Conservation (phyloP, 768 basidiomycete species). For the Boletus pseudopeckii region DNA sequence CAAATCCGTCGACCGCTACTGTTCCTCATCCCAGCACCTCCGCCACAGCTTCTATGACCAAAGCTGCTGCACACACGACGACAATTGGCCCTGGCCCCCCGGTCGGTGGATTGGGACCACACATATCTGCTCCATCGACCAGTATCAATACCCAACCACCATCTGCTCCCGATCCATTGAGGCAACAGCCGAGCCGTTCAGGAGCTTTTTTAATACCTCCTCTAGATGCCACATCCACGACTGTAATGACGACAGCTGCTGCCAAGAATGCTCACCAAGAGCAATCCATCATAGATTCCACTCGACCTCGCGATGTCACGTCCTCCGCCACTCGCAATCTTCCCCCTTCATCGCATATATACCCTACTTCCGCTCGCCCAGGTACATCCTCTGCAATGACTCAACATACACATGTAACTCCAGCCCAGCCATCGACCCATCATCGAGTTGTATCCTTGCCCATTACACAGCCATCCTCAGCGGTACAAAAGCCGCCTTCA, state of each 20-base stretch:
- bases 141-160: conserved; percentile 8
- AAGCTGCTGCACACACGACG: conserved; percentile 1
- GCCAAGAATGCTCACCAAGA: conserved; percentile 23
- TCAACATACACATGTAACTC: conserved; percentile 21
- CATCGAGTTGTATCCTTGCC: conserved; percentile 39
- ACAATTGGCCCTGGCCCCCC: conserved; percentile 1
- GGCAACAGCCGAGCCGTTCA: conserved; percentile 20
- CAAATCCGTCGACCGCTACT: conserved; percentile 2
- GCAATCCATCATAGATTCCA: conserved; percentile 18
- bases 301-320: conserved; percentile 20
- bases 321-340: conserved; percentile 18
- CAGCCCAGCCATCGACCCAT: conserved; percentile 28
- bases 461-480: conserved; percentile 14
- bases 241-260: conserved; percentile 10
- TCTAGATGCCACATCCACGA: conserved; percentile 10
- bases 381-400: conserved; percentile 15
- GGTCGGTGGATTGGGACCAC: conserved; percentile 5
- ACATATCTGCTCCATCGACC: conserved; percentile 4
- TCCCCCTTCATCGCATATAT: conserved; percentile 20
- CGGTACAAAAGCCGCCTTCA: conserved; percentile 23
- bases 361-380: conserved; percentile 24
- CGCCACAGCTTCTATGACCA: conserved; percentile 7
- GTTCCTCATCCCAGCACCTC: conserved; percentile 1
- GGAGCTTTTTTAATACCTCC: conserved; percentile 13
- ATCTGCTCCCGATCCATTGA: conserved; percentile 16